Conservation (phyloP, 169 alveolate genomes). For the Babesia ovata region DNA sequence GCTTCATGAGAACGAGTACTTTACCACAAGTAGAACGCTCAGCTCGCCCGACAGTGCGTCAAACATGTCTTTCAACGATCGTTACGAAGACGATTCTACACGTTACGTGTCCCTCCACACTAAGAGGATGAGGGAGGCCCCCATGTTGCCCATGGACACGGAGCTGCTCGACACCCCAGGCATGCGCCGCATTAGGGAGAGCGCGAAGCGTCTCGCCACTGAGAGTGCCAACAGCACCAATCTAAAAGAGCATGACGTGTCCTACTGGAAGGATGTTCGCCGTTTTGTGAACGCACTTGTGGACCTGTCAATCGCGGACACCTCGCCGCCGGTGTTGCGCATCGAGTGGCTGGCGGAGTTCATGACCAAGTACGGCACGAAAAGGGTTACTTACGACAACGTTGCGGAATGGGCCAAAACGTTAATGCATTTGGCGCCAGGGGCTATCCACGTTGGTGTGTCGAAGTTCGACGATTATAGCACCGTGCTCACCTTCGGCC, state of each 20-base stretch:
- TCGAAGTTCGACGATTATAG: slow-evolving; percentile 62
- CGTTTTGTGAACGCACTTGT: slow-evolving; percentile 52
- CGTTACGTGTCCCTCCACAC: background rate
- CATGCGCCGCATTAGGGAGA: slow-evolving; percentile 63
- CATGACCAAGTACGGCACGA: slow-evolving; percentile 44
- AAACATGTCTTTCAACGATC: too few species aligned
- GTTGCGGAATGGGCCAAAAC: slow-evolving; percentile 56
- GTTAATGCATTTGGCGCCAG: slow-evolving; percentile 45
- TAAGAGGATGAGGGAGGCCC: slow-evolving; percentile 26
- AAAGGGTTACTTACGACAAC: slow-evolving; percentile 51
- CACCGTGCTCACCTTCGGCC: slow-evolving; percentile 37
- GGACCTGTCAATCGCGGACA: slow-evolving; percentile 39
- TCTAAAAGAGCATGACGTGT: slow-evolving; percentile 32
- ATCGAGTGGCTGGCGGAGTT: slow-evolving; percentile 56
- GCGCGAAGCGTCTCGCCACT: slow-evolving; percentile 21
- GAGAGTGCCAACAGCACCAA: background rate
- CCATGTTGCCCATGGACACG: slow-evolving; percentile 41
- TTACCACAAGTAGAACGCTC: background rate
- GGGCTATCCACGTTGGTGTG: slow-evolving; percentile 10
- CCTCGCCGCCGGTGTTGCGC: slow-evolving; percentile 46
- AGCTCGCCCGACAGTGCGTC: background rate
- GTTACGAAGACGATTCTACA: too few species aligned
- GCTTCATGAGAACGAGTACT: background rate
- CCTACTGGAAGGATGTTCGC: slow-evolving; percentile 53
- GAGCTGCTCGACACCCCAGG: slow-evolving; percentile 67